Percentiles rank a stretch among this genome's conserved stretches.
These are phyloP conservation scores for Colletotrichum nymphaeae DNA, from an alignment of 2,329 filamentous ascomycete species.

Conservation along the genomic window DNA sequence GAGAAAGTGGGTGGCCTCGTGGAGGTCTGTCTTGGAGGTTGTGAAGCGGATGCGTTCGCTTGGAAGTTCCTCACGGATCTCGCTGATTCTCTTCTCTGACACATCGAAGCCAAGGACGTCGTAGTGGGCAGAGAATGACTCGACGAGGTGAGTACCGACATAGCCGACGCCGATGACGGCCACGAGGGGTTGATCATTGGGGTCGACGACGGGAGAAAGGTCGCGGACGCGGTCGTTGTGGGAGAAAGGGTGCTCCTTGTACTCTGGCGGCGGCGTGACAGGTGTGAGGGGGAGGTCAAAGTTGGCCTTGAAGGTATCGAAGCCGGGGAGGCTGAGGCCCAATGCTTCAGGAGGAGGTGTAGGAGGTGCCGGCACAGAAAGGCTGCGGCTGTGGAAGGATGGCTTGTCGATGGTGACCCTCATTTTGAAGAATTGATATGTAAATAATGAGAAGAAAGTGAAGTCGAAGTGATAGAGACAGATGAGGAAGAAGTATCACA, in stretches of 20 bases:
- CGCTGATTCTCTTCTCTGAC: slow-evolving; percentile 50
- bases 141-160: slow-evolving; percentile 60
- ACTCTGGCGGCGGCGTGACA: slow-evolving; percentile 2
- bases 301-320: background rate
- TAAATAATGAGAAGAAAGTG: too few species aligned
- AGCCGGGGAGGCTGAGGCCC: background rate
- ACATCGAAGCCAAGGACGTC: slow-evolving; percentile 60
- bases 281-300: background rate
- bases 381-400: slow-evolving; percentile 1
- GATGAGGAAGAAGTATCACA: background rate
- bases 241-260: background rate
- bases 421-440: background rate
- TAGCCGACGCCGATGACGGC: slow-evolving; percentile 65
- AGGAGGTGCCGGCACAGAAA: background rate
- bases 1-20: slow-evolving; percentile 51
- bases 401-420: background rate
- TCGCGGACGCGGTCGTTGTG: slow-evolving; percentile 6
- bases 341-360: background rate
- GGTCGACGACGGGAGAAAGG: background rate
- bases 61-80: slow-evolving; percentile 44
- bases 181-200: slow-evolving; percentile 44
- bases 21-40: slow-evolving; percentile 46
- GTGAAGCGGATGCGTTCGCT: slow-evolving; percentile 46
- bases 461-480: background rate
- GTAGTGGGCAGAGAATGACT: slow-evolving; percentile 52